phyloP scores from a whole-genome alignment of 495 filamentous ascomycete genomes.

The Aspergillus bertholletiae region DNA sequence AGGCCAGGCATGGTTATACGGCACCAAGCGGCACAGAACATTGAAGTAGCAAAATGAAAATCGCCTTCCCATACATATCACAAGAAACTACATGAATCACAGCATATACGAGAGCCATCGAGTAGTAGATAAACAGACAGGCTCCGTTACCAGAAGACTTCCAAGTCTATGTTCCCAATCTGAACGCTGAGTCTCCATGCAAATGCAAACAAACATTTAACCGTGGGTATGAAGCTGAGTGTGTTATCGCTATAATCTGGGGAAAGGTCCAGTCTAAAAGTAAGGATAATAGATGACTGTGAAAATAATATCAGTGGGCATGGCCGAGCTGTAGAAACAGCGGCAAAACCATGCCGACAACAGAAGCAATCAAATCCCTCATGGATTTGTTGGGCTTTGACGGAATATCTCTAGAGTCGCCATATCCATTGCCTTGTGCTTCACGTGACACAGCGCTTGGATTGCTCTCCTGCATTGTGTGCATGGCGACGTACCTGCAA shows the following conservation, averaged over 20 bases:
- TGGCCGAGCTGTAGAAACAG: constrained; percentile 88
- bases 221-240: background rate
- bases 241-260: background rate
- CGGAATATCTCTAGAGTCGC: constrained; percentile 47
- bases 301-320: constrained; percentile 54
- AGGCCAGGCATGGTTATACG: background rate
- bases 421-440: constrained; percentile 60
- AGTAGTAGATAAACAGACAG: background rate
- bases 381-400: constrained; percentile 42
- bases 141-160: background rate
- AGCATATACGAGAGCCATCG: background rate
- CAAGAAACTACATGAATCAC: constrained; percentile 2
- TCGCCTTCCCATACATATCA: constrained; percentile 6
- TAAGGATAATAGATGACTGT: constrained; percentile 2
- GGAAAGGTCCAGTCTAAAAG: background rate
- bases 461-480: constrained; percentile 88
- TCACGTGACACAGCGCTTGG: constrained; percentile 46
- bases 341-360: constrained; percentile 87
- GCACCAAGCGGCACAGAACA: background rate
- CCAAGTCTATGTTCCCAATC: background rate
- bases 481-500: constrained; percentile 92
- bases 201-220: background rate
- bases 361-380: constrained; percentile 63
- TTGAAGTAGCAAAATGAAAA: constrained; percentile 2
- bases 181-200: background rate